Conservation (phyloP, 2,329 filamentous ascomycete species). For the Clonostachys rhizophaga region DNA sequence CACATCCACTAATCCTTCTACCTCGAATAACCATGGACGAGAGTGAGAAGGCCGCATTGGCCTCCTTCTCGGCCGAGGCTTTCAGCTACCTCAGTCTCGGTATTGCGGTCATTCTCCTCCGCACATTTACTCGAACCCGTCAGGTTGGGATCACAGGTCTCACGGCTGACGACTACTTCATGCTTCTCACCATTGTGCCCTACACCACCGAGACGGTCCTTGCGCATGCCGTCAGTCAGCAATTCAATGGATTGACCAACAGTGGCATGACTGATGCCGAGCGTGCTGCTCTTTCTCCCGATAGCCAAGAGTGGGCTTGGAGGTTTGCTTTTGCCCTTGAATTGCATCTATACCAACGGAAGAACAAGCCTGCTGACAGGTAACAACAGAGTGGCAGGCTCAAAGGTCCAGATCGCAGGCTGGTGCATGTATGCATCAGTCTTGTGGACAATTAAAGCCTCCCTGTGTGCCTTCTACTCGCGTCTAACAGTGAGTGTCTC, state of each 20-base stretch:
- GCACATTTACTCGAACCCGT: constrained; percentile 13
- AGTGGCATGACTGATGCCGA: constrained; percentile 46
- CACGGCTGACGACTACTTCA: constrained; percentile 2
- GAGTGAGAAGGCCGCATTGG: too few relatives aligned
- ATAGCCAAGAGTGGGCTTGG: constrained; percentile 33
- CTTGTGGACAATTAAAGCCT: constrained; percentile 47
- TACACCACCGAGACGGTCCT: constrained; percentile 43
- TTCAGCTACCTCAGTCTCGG: constrained; percentile 1
- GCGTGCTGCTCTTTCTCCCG: constrained; percentile 31
- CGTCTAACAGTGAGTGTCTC: constrained; percentile 35
- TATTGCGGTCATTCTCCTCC: background rate
- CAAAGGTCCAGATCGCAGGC: constrained; percentile 47
- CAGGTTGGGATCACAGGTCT: constrained; percentile 6
- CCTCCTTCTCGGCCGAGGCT: constrained; percentile 1
- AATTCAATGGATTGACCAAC: constrained; percentile 43
- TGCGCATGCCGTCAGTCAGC: constrained; percentile 38
- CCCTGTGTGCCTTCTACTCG: constrained; percentile 46
- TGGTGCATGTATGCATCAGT: constrained; percentile 44
- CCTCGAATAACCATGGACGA: too few relatives aligned
- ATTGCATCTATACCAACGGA: background rate
- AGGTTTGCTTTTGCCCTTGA: constrained; percentile 4
- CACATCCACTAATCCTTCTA: too few relatives aligned
- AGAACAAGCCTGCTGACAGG: constrained; percentile 7
- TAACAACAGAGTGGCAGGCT: constrained; percentile 38
- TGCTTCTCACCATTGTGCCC: constrained; percentile 22